Base-by-base conservation (phyloP, 2,329 filamentous ascomycete species). In the Fusarium sp. region DNA sequence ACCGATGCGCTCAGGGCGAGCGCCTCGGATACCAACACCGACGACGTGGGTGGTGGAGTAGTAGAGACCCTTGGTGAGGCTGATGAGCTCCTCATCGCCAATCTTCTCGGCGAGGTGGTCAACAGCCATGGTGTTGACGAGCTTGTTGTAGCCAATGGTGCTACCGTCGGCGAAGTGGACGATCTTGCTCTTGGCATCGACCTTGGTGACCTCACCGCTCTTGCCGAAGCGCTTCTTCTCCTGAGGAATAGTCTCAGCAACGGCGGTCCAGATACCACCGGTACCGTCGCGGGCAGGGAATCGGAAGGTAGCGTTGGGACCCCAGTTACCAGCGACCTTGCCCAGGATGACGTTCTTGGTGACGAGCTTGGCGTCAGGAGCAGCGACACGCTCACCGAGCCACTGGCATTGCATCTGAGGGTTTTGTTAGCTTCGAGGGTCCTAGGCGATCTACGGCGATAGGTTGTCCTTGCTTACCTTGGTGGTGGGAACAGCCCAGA, bases 41-140 rank as follows among this genome's bases (percentile, higher is more conserved):
- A 99, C 93, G 80, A 99, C 96, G 86, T 99, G 97, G 66, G 97
- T 99, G 79, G 94, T 95, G 63, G 95, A 98, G 90, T 97, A 99
- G 91, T 92, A 98, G 66, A 99, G 92, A 71, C 92, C 93, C 90
- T 98, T 98, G 88, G 92, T 94, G 78, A 97, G 89, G 75, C 86
- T 89, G 75, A 95, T 87, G 75, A 98, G 90, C 86, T 97, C 93
- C 84, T 95, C 87, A 86, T 98, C 93, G 79, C 91, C 94, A 90
- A 99, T 97, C 80, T 90, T 88, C 86, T 97, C 92, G 52, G 93
- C 95, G 29, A 99, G 90, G 79, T 91, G 89, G 86, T 99, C 97
- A 54, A 98, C 94, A 62, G 94, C 92, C 96, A 99, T 99, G 83
- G 97, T 99, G 86, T 92, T 97, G 85, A 99, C 87, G 67, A 99